Evolutionary conservation across 2,329 filamentous ascomycete genomes (phyloP).

Genomic region (Cercospora sp.): DNA sequence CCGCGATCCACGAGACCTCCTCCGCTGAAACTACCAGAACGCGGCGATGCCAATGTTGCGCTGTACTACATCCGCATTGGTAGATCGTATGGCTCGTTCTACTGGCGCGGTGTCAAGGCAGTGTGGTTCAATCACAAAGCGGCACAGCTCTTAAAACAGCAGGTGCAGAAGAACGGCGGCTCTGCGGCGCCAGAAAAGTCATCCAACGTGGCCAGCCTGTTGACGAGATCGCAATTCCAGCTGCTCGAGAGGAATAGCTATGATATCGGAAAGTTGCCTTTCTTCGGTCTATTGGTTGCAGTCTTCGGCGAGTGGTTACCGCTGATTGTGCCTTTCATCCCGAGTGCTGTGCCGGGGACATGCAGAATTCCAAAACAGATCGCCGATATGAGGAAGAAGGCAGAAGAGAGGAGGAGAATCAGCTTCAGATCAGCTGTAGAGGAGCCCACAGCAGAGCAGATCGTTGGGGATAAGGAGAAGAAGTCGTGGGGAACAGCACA

Average conservation of each 20-base stretch:
- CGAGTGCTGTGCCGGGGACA: conserved; percentile 72
- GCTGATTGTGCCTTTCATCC: conserved; percentile 70
- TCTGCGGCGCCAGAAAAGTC: neutral
- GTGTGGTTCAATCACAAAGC: conserved; percentile 66
- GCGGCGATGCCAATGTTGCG: conserved; percentile 49
- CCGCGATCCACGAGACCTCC: conserved; percentile 73
- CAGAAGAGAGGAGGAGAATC: conserved; percentile 54
- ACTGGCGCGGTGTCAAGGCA: conserved; percentile 78
- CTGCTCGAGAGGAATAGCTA: conserved; percentile 66
- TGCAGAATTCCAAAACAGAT: conserved; percentile 82
- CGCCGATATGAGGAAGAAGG: conserved; percentile 55
- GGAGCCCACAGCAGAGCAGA: conserved; percentile 62
- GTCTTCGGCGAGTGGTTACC: conserved; percentile 86
- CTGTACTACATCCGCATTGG: conserved; percentile 64
- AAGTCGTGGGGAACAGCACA: conserved; percentile 47
- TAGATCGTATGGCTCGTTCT: conserved; percentile 78
- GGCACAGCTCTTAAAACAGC: conserved; percentile 48
- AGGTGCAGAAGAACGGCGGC: conserved; percentile 40
- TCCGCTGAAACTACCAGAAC: conserved; percentile 62
- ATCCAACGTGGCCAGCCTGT: conserved; percentile 17
- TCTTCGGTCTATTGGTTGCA: conserved; percentile 74
- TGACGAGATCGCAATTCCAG: conserved; percentile 70
- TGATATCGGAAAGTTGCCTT: conserved; percentile 74
- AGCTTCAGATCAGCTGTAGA: conserved; percentile 65
- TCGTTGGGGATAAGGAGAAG: conserved; percentile 45